Percentiles rank a stretch among this genome's conserved stretches.
Conservation (phyloP, 345 rosid species). For the Lepidium sativum region DNA sequence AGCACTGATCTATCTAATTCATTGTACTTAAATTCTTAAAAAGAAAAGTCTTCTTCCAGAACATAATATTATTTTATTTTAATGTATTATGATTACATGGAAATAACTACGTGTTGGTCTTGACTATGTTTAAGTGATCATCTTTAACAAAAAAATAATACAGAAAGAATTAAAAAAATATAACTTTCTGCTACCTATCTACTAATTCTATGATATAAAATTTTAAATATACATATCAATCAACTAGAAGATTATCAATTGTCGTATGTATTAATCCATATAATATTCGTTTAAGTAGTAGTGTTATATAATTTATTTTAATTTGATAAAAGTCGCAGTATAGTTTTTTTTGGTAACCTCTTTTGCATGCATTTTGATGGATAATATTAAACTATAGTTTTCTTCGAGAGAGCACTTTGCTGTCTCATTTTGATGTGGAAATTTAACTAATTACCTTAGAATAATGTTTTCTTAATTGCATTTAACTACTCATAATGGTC, state of each 20-base stretch:
- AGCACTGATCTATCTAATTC: neutral
- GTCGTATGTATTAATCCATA: neutral
- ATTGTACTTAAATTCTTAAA: neutral
- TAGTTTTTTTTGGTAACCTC: neutral
- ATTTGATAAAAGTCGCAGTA: no score
- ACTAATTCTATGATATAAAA: neutral
- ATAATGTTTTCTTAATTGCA: neutral
- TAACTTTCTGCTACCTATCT: neutral
- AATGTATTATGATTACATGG: neutral
- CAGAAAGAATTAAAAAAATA: neutral
- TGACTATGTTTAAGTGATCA: neutral
- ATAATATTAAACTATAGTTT: neutral
- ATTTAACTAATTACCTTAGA: neutral
- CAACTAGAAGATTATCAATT: neutral
- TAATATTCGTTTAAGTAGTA: neutral
- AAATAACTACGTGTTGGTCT: neutral
- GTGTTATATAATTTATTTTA: neutral
- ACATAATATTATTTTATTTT: neutral
- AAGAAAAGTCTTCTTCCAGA: neutral
- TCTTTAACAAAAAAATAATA: neutral
- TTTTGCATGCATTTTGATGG: neutral
- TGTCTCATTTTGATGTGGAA: slow-evolving; percentile 10
- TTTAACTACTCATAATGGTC: slow-evolving; percentile 1
- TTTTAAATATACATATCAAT: neutral
- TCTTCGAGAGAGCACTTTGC: neutral